Evolutionary conservation across 2,329 filamentous ascomycete species (phyloP).

Genomic region (Curvularia sp.): DNA sequence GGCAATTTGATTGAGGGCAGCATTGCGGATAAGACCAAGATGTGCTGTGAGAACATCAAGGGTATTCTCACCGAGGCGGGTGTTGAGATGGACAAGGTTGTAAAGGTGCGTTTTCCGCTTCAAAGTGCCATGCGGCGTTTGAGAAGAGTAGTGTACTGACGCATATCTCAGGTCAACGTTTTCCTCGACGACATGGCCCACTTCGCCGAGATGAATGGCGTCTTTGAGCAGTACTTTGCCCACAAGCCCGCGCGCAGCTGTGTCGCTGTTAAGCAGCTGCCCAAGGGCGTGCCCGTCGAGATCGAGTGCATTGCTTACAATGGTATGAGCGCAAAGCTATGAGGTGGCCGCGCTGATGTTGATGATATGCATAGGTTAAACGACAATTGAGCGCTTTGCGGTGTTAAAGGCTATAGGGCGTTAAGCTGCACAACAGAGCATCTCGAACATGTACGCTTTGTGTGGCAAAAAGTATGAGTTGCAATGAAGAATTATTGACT

Average conservation of each 20-base stretch:
- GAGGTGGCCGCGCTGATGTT: constrained; percentile 11
- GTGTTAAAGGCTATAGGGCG: neutral
- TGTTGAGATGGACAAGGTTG: constrained; percentile 77
- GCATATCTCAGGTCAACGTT: constrained; percentile 60
- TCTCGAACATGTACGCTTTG: too few species aligned
- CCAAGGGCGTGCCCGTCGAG: constrained; percentile 85
- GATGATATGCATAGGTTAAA: constrained; percentile 27
- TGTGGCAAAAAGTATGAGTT: neutral
- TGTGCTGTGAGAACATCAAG: constrained; percentile 79
- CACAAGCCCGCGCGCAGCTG: constrained; percentile 89
- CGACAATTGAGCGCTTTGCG: neutral
- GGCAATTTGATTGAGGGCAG: constrained; percentile 68
- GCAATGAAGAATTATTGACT: neutral
- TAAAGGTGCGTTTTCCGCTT: constrained; percentile 69
- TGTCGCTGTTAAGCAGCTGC: constrained; percentile 87
- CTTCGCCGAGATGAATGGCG: constrained; percentile 85
- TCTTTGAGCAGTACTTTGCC: constrained; percentile 81
- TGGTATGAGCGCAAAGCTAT: constrained; percentile 41
- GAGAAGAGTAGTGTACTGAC: neutral
- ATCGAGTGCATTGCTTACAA: constrained; percentile 82
- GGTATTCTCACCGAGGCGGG: constrained; percentile 84
- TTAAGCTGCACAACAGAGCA: too few species aligned
- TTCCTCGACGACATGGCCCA: constrained; percentile 92
- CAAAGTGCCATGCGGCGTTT: neutral
- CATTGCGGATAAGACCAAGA: constrained; percentile 72